These are phyloP conservation scores for Rhodotorula babjevae DNA, from an alignment of 768 basidiomycete species.

Conservation along the genomic window DNA sequence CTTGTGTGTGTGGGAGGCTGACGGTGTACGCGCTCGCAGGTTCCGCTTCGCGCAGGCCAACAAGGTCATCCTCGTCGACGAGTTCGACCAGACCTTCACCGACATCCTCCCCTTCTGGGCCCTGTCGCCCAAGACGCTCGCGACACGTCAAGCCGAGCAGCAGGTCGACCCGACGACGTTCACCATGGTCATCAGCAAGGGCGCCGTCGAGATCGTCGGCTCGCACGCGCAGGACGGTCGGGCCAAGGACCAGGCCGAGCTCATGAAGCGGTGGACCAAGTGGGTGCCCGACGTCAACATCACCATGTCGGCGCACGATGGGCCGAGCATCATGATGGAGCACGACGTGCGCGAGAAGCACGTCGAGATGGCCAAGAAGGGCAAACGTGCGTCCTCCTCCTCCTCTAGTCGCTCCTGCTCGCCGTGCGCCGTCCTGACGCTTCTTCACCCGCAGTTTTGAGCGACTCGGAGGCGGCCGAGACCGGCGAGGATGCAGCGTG, in stretches of 20 bases:
- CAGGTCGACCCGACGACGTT: conserved; percentile 32
- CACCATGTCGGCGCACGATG: conserved; percentile 43
- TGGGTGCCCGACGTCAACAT: conserved; percentile 41
- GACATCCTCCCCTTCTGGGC: conserved; percentile 41
- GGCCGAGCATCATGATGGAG: conserved; percentile 41
- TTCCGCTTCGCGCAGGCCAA: conserved; percentile 66
- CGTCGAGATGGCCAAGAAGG: conserved; percentile 18
- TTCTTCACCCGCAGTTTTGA: background rate
- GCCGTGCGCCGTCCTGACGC: too few relatives aligned
- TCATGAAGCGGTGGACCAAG: conserved; percentile 40
- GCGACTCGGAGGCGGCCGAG: conserved; percentile 11
- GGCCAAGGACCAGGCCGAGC: conserved; percentile 39
- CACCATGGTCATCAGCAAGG: conserved; percentile 31
- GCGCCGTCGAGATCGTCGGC: conserved; percentile 35
- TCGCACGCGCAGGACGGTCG: conserved; percentile 32
- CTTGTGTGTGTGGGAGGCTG: too few relatives aligned
- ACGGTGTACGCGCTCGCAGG: conserved; percentile 9
- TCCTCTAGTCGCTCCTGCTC: background rate
- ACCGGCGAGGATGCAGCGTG: conserved; percentile 39
- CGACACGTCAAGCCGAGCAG: conserved; percentile 19
- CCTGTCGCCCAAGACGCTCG: conserved; percentile 26
- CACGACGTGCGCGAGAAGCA: conserved; percentile 19
- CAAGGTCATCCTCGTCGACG: conserved; percentile 60
- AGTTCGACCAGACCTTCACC: conserved; percentile 41
- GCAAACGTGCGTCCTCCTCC: conserved; percentile 19